Conservation (phyloP, 2,329 filamentous ascomycete species). For the Alternaria brassicicola region DNA sequence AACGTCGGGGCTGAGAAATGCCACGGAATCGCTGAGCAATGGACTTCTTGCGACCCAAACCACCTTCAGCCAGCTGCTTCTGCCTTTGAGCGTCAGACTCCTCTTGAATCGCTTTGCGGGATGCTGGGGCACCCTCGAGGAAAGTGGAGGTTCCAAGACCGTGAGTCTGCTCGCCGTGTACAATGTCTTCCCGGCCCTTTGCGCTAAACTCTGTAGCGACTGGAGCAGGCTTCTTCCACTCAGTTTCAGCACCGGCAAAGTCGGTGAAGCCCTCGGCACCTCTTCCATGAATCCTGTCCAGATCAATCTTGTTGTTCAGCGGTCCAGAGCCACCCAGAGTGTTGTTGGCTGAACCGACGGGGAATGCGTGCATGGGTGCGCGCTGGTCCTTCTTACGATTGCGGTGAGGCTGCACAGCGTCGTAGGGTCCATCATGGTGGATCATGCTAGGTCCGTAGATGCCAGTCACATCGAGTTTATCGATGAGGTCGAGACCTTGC, state of each 20-base stretch:
- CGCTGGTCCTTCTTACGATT: slow-evolving; percentile 82
- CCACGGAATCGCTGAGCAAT: slow-evolving; percentile 89
- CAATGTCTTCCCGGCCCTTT: slow-evolving; percentile 62
- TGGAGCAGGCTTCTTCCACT: slow-evolving; percentile 45
- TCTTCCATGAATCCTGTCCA: slow-evolving; percentile 85
- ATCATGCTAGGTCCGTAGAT: slow-evolving; percentile 95
- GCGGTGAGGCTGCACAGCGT: slow-evolving; percentile 92
- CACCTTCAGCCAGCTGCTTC: slow-evolving; percentile 45
- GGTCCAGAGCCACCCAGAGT: slow-evolving; percentile 86
- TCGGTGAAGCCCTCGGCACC: slow-evolving; percentile 87
- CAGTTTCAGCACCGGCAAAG: slow-evolving; percentile 58
- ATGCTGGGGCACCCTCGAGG: slow-evolving; percentile 89
- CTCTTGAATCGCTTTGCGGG: slow-evolving; percentile 75
- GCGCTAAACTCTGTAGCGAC: slow-evolving; percentile 44
- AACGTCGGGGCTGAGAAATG: slow-evolving; percentile 73
- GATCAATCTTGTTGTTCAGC: slow-evolving; percentile 78
- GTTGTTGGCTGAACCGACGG: slow-evolving; percentile 91
- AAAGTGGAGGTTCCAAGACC: slow-evolving; percentile 95
- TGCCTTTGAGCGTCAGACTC: slow-evolving; percentile 67
- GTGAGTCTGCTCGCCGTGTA: slow-evolving; percentile 82
- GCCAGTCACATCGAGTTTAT: slow-evolving; percentile 94
- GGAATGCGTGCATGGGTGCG: slow-evolving; percentile 96
- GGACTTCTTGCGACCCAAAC: slow-evolving; percentile 88
- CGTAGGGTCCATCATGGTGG: slow-evolving; percentile 96
- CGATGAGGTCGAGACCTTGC: slow-evolving; percentile 80